phyloP scores from a whole-genome alignment of 495 filamentous ascomycete species.

The Penicillium antarcticum region DNA sequence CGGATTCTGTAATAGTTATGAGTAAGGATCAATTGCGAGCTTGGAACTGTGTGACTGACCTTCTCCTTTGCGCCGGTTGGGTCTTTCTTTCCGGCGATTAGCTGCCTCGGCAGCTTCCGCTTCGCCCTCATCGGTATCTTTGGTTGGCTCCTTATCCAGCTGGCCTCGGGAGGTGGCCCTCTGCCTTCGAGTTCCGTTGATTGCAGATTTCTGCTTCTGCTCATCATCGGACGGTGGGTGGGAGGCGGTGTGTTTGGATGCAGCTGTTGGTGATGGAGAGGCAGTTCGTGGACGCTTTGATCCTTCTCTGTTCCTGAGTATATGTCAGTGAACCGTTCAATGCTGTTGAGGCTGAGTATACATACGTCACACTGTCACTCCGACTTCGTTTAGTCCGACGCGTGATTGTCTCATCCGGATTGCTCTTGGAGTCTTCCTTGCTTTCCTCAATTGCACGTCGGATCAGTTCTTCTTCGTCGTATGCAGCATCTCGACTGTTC shows the following conservation, averaged over 20 bases:
- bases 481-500: conserved; percentile 94
- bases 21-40: conserved; percentile 1
- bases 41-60: conserved; percentile 49
- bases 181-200: conserved; percentile 60
- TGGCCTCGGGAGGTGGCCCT: conserved; percentile 64
- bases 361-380: conserved; percentile 93
- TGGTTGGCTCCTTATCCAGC: conserved; percentile 63
- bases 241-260: conserved; percentile 45
- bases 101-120: conserved; percentile 64
- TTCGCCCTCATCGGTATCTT: conserved; percentile 64
- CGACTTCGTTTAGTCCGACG: conserved; percentile 77
- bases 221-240: conserved; percentile 72
- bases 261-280: conserved; percentile 65
- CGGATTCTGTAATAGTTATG: conserved; percentile 27
- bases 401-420: conserved; percentile 44
- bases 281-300: conserved; percentile 70
- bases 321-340: conserved; percentile 18
- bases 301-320: conserved; percentile 50
- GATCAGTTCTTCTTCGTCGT: conserved; percentile 90
- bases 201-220: conserved; percentile 36
- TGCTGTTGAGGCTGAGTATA: conserved; percentile 10
- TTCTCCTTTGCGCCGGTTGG: conserved; percentile 70
- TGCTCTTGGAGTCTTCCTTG: conserved; percentile 61
- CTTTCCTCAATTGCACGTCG: conserved; percentile 92
- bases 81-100: conserved; percentile 69